Conservation (phyloP, 305 asterid species). For the Ruellia speciosa region DNA sequence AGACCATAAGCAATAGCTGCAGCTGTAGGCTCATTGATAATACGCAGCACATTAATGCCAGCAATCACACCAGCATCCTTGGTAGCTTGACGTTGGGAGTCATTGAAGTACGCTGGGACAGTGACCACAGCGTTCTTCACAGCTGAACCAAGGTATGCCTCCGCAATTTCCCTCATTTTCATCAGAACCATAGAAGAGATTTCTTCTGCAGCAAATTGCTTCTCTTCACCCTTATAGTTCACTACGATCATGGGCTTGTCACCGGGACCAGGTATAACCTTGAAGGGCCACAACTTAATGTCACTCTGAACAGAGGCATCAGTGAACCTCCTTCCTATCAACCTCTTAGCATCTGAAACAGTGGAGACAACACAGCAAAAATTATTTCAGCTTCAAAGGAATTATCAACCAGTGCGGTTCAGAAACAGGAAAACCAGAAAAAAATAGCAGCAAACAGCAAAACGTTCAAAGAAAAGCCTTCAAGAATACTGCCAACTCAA, state of each 20-base stretch:
- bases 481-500: too few relatives aligned
- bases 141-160: constrained; percentile 58
- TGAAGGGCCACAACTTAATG: constrained; percentile 76
- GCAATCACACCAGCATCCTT: constrained; percentile 83
- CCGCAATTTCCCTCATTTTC: constrained; percentile 77
- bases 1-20: constrained; percentile 80
- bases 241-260: constrained; percentile 76
- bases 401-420: not conserved
- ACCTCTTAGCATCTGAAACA: constrained; percentile 61
- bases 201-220: constrained; percentile 74
- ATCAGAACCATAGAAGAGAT: constrained; percentile 80
- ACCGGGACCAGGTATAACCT: constrained; percentile 61
- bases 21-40: constrained; percentile 78
- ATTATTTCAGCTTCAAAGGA: not conserved
- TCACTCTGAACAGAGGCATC: constrained; percentile 72
- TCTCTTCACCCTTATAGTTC: constrained; percentile 72
- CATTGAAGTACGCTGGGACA: constrained; percentile 75
- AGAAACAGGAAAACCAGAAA: not conserved
- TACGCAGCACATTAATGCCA: constrained; percentile 68
- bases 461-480: too few relatives aligned
- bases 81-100: constrained; percentile 81
- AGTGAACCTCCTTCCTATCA: constrained; percentile 64
- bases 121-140: constrained; percentile 76
- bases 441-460: too few relatives aligned
- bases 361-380: not conserved